Evolutionary conservation across 345 rosid genomes (phyloP).

Genomic region (Eucalyptus sp.): DNA sequence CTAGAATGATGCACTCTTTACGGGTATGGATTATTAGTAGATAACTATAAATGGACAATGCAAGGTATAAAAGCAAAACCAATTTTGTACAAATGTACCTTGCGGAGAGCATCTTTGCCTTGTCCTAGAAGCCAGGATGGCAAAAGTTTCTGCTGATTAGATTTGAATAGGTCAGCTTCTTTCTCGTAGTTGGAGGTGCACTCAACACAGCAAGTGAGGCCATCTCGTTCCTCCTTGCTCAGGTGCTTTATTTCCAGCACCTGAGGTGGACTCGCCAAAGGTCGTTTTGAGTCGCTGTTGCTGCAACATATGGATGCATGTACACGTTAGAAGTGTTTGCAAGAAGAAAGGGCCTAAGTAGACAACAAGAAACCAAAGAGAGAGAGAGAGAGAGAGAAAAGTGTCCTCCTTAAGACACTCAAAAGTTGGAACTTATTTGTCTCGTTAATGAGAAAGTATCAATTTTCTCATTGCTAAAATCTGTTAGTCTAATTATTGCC

Average conservation of each 20-base stretch:
- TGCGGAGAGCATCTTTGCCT: slow-evolving; percentile 19
- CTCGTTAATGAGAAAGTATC: background rate
- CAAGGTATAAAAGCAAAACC: background rate
- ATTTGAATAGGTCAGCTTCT: slow-evolving; percentile 50
- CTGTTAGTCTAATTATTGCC: background rate
- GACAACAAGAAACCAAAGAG: background rate
- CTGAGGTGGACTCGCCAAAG: background rate
- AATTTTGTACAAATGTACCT: slow-evolving; percentile 19
- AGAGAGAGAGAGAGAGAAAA: background rate
- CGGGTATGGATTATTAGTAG: background rate
- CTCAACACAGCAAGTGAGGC: slow-evolving; percentile 39
- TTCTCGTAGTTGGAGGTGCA: slow-evolving; percentile 64
- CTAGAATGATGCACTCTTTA: background rate
- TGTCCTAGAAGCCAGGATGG: slow-evolving; percentile 66
- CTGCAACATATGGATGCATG: background rate
- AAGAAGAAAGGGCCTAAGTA: background rate
- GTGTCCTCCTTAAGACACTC: background rate
- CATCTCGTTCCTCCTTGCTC: slow-evolving; percentile 36
- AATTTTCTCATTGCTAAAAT: background rate
- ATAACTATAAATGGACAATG: background rate
- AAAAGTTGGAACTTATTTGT: background rate
- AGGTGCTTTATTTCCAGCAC: slow-evolving; percentile 41
- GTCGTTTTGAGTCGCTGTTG: background rate
- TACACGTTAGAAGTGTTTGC: background rate
- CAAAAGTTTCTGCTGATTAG: slow-evolving; percentile 35